Percentiles rank a stretch among this genome's conserved stretches.
Conservation (phyloP, 2,329 filamentous ascomycete genomes). For the Diaporthe velutina region DNA sequence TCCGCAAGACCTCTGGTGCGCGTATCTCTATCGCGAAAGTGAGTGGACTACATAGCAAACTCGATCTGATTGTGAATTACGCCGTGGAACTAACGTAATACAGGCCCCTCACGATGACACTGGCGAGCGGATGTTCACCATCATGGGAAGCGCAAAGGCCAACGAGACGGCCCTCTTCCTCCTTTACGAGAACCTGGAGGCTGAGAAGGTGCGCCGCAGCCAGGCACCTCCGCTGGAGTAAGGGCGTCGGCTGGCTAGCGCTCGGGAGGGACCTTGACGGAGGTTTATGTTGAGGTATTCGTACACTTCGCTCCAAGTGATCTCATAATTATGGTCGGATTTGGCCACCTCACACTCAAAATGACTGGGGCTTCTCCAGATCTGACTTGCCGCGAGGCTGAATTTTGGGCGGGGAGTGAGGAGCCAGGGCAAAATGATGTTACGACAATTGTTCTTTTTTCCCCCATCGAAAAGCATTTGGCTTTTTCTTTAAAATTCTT, state of each 20-base stretch:
- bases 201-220: conserved; percentile 98
- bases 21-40: conserved; percentile 97
- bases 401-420: conserved; percentile 59
- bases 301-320: conserved; percentile 41
- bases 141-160: conserved; percentile 92
- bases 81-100: conserved; percentile 40
- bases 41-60: conserved; percentile 42
- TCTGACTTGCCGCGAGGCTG: conserved; percentile 75
- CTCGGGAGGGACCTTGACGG: conserved; percentile 37
- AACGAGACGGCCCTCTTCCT: conserved; percentile 98
- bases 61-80: not conserved
- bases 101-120: conserved; percentile 94
- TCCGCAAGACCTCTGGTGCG: conserved; percentile 94
- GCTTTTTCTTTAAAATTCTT: conserved; percentile 48
- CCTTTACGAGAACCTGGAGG: conserved; percentile 98
- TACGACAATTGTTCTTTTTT: conserved; percentile 51
- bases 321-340: conserved; percentile 61
- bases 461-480: conserved; percentile 49
- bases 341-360: conserved; percentile 57
- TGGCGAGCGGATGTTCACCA: conserved; percentile 99
- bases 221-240: conserved; percentile 74
- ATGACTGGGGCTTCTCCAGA: conserved; percentile 65
- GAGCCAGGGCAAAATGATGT: conserved; percentile 59
- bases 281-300: conserved; percentile 42
- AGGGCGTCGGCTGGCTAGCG: conserved; percentile 38